These are phyloP conservation scores for Diplodia sapinea DNA, from an alignment of 2,329 filamentous ascomycete genomes.

Conservation along the genomic window DNA sequence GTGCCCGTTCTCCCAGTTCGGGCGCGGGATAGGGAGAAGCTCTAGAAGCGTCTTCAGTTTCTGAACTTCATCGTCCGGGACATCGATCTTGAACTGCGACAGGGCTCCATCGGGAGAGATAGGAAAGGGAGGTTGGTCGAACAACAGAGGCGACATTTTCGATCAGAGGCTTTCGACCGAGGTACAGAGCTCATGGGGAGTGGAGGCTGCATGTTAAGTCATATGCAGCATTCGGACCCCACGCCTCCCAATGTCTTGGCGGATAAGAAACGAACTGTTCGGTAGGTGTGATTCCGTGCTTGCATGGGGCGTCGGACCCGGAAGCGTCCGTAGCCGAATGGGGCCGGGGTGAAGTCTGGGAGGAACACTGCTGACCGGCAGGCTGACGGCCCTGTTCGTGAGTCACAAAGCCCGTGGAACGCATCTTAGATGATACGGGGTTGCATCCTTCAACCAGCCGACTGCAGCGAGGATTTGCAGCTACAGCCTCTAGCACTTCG, in stretches of 20 bases:
- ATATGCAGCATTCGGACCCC: not conserved
- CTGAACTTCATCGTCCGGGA: constrained; percentile 38
- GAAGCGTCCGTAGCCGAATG: not conserved
- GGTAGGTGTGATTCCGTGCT: not conserved
- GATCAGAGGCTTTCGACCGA: not conserved
- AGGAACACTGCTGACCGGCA: not conserved
- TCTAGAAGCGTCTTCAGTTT: constrained; percentile 41
- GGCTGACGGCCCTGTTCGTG: not conserved
- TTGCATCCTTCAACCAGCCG: not conserved
- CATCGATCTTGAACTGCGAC: constrained; percentile 10
- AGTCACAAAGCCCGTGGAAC: not conserved
- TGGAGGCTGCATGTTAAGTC: not conserved
- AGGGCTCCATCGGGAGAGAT: not conserved
- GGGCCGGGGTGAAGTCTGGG: not conserved
- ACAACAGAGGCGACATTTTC: constrained; percentile 14
- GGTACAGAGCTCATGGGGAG: not conserved
- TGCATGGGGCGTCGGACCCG: not conserved
- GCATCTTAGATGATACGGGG: not conserved
- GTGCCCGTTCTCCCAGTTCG: constrained; percentile 40
- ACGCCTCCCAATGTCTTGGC: not conserved
- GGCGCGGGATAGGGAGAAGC: constrained; percentile 41
- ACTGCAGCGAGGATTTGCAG: not conserved
- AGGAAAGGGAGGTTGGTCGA: constrained; percentile 2
- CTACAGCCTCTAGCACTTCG: not conserved
- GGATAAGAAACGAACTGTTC: not conserved